Percentiles rank a stretch among this genome's conserved stretches.
Conservation (phyloP, 1,139 yeast species). For the Pichia sp. region DNA sequence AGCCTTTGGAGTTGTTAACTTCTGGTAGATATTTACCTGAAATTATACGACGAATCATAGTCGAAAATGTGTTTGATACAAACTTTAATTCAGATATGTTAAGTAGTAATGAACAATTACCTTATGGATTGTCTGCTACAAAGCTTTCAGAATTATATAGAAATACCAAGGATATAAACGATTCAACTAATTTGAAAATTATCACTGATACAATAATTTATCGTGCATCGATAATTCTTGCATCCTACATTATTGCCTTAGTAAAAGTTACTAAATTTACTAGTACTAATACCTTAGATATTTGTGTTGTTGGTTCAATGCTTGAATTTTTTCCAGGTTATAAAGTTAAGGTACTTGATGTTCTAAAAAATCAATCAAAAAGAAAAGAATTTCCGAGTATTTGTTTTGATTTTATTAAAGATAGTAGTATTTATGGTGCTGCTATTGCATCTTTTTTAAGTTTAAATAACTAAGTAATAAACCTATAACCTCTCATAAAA, state of each 20-base stretch:
- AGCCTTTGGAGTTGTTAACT: conserved; percentile 50
- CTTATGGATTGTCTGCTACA: conserved; percentile 7
- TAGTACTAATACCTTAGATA: neutral
- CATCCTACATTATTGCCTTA: conserved; percentile 19
- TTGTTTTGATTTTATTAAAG: conserved; percentile 8
- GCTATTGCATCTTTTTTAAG: conserved; percentile 10
- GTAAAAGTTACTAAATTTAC: conserved; percentile 1
- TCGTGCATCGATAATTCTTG: conserved; percentile 26
- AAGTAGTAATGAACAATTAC: neutral
- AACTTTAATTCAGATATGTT: neutral
- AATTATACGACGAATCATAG: conserved; percentile 38
- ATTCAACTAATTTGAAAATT: conserved; percentile 12
- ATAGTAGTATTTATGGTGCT: conserved; percentile 13
- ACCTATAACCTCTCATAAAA: no score
- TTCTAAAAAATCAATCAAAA: neutral
- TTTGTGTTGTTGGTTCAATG: conserved; percentile 15
- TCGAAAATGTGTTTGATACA: conserved; percentile 16
- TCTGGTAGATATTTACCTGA: conserved; percentile 55
- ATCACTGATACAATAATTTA: conserved; percentile 20
- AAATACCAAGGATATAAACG: conserved; percentile 1
- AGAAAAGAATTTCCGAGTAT: conserved; percentile 1
- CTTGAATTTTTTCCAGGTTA: conserved; percentile 12
- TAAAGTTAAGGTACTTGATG: conserved; percentile 6
- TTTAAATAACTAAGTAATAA: no score
- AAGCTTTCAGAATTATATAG: neutral